Evolutionary conservation across 2,329 filamentous ascomycete genomes (phyloP), one percentile per base, ranked within the genome.

Genomic region (Xylaria sp.): DNA sequence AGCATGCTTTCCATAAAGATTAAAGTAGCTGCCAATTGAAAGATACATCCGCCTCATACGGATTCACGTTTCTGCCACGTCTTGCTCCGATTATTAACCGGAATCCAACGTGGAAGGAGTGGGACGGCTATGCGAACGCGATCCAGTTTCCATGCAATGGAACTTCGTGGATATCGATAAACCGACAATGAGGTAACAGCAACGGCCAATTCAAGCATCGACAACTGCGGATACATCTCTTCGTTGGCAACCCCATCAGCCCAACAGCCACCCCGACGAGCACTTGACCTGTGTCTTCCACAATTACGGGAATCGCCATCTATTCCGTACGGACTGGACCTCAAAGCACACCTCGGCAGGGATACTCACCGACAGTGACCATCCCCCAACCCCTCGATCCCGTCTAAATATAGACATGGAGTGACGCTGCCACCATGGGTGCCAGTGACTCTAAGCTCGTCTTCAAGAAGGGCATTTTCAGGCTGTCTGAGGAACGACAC

Each of bases 391-490:
- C 37, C 50, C 42, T 50, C 54, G 34, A 42, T 50, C 4, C 46
- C 42, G 18, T 53, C 18, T 46, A 47, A 23, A 63, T 42, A 62
- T 68, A 65, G 67, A 62, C 63, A 67, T 70, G 68, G 59, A 68
- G 68, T 68, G 66, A 67, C 62, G 61, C 64, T 63, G 60, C 59
- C 66, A 72, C 70, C 59, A 99, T 99, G 94, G 94, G 94, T 76
- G 93, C 93, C 73, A 97, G 93, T 77, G 93, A 97, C 79, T 97
- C 93, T 71, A 97, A 97, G 83, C 87, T 97, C 73, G 91, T 93
- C 73, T 97, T 99, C 83, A 97, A 97, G 78, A 91, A 96, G 78
- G 93, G 92, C 77, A 96, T 97, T 79, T 97, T 97, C 80, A 87
- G 90, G 72, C 85, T 99, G 61, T 94, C 92, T n/a, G 92, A 96